Percentiles rank a stretch among this genome's conserved stretches.
These are phyloP conservation scores for Diplodia mutila DNA, from an alignment of 2,329 filamentous ascomycete species.

Conservation along the genomic window DNA sequence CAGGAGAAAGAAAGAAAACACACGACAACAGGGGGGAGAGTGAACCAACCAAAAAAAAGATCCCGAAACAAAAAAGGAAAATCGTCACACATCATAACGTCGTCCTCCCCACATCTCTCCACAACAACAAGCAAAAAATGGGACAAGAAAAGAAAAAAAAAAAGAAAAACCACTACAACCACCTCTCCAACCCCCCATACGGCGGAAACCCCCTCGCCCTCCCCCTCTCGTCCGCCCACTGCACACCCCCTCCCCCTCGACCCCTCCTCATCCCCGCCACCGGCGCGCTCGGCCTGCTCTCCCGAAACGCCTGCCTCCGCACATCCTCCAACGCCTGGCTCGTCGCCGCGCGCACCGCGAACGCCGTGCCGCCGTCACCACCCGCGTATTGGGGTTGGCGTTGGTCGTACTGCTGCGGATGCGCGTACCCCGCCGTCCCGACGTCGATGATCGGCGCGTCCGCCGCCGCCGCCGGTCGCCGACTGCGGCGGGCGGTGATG, in stretches of 20 bases:
- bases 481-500: not conserved
- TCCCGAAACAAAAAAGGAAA: too few species aligned
- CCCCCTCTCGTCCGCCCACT: not conserved
- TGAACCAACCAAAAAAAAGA: too few species aligned
- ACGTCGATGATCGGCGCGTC: constrained; percentile 1
- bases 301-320: constrained; percentile 6
- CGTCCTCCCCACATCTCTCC: too few species aligned
- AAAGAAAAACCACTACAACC: not conserved
- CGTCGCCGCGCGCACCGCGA: constrained; percentile 11
- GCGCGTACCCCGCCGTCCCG: not conserved
- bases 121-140: not conserved
- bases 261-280: constrained; percentile 17
- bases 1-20: not conserved
- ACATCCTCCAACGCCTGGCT: constrained; percentile 12
- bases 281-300: not conserved
- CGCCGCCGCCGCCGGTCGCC: not conserved
- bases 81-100: too few species aligned
- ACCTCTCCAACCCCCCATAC: not conserved
- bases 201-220: not conserved
- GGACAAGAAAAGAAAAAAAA: not conserved
- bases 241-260: not conserved
- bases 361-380: not conserved
- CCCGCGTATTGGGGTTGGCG: not conserved
- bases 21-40: too few species aligned
- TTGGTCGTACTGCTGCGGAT: not conserved